phyloP scores from a whole-genome alignment of 176 grass and related monocot species.

The Musa troglodytarum region DNA sequence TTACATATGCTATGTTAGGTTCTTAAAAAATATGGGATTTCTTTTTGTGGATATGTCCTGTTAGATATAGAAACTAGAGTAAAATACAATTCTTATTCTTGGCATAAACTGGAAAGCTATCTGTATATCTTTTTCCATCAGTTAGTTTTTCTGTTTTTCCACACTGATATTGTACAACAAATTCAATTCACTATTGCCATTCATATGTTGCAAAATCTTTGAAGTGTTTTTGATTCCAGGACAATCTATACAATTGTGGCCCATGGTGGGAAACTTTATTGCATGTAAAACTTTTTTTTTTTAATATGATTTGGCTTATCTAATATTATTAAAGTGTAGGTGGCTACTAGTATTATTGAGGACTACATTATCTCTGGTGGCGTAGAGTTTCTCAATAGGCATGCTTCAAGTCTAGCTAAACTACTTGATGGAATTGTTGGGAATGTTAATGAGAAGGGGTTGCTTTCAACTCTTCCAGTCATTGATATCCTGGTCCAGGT shows the following conservation, averaged over 20 bases:
- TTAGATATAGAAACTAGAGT: neutral
- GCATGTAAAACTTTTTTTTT: neutral
- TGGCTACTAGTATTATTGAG: conserved; percentile 67
- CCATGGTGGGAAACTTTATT: neutral
- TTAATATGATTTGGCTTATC: neutral
- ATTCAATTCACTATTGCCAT: neutral
- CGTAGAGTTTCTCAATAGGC: conserved; percentile 78
- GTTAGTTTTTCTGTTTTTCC: neutral
- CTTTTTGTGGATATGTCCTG: too few species aligned
- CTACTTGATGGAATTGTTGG: conserved; percentile 71
- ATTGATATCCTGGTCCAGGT: conserved; percentile 96
- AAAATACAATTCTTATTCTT: neutral
- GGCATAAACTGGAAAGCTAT: neutral
- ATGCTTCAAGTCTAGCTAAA: conserved; percentile 60
- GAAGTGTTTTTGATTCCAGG: too few species aligned
- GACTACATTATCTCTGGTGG: conserved; percentile 89
- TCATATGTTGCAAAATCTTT: neutral
- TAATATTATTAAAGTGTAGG: conserved; percentile 29
- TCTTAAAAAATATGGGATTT: too few species aligned
- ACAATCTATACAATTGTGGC: neutral
- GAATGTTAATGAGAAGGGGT: conserved; percentile 92
- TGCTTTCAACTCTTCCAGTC: conserved; percentile 56
- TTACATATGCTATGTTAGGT: too few species aligned
- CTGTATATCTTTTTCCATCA: neutral
- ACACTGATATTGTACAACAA: neutral